Evolutionary conservation across 768 basidiomycete genomes (phyloP).

Genomic region (Thelephora ganbajun): DNA sequence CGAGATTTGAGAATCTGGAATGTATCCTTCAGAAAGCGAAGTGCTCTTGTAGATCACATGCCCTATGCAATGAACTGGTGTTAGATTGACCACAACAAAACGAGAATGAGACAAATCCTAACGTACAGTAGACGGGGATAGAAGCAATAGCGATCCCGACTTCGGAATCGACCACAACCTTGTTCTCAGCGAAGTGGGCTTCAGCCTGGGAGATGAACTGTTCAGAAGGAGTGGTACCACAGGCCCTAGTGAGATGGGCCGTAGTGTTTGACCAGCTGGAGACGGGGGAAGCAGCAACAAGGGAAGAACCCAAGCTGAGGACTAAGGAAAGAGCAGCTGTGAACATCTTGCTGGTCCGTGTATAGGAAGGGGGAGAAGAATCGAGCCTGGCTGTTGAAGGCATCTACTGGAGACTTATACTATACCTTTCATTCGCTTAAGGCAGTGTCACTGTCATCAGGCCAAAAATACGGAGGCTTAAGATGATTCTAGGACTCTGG

Average conservation of each 20-base stretch:
- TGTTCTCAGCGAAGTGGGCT: conserved; percentile 27
- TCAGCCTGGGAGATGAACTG: conserved; percentile 22
- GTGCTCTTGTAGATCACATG: background rate
- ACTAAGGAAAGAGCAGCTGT: background rate
- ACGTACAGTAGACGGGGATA: conserved; percentile 27
- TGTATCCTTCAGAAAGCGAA: too few species aligned
- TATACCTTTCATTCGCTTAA: too few species aligned
- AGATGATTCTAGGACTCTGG: too few species aligned
- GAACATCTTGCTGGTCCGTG: too few species aligned
- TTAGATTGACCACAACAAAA: background rate
- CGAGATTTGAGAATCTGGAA: conserved; percentile 20
- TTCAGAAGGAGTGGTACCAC: conserved; percentile 25
- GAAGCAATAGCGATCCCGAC: conserved; percentile 8
- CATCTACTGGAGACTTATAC: too few species aligned
- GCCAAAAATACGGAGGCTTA: too few species aligned
- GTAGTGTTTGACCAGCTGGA: conserved; percentile 11
- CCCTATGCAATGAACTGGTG: background rate
- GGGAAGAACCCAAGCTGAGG: conserved; percentile 3
- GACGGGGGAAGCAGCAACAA: conserved; percentile 4
- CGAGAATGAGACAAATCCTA: conserved; percentile 28
- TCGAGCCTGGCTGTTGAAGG: too few species aligned
- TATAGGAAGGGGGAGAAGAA: too few species aligned
- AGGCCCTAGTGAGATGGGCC: conserved; percentile 17
- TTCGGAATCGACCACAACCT: conserved; percentile 13
- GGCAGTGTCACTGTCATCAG: too few species aligned